Conservation (phyloP, 1,139 yeast species). For the Candida dubliniensis region DNA sequence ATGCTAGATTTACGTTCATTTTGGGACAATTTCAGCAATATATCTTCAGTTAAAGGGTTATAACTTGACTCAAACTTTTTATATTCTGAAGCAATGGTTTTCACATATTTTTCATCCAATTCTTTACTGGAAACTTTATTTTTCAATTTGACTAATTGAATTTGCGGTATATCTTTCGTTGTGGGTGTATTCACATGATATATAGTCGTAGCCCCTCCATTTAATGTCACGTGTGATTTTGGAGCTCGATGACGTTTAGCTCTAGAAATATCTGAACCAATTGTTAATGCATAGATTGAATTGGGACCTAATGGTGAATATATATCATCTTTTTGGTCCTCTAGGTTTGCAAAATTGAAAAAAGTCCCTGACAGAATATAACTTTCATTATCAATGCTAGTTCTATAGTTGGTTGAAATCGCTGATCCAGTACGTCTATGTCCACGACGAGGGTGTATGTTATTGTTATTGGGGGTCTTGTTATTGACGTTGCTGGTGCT, state of each 20-base stretch:
- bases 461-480: slow-evolving; percentile 6
- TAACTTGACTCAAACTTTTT: slow-evolving; percentile 52
- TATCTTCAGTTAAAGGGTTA: slow-evolving; percentile 48
- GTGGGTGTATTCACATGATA: slow-evolving; percentile 68
- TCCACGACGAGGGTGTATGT: slow-evolving; percentile 5
- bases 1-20: slow-evolving; percentile 7
- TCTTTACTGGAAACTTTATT: slow-evolving; percentile 50
- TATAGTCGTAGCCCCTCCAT: slow-evolving; percentile 42
- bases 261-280: slow-evolving; percentile 53
- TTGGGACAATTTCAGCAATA: slow-evolving; percentile 42
- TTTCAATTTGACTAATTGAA: slow-evolving; percentile 60
- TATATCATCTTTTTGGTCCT: slow-evolving; percentile 20
- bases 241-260: slow-evolving; percentile 33
- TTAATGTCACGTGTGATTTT: slow-evolving; percentile 36
- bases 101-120: slow-evolving; percentile 46
- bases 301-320: slow-evolving; percentile 74
- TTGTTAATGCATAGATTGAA: slow-evolving; percentile 72
- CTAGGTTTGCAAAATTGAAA: slow-evolving; percentile 26
- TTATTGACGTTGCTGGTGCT: not conserved
- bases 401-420: slow-evolving; percentile 27
- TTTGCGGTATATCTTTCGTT: slow-evolving; percentile 79
- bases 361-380: slow-evolving; percentile 33
- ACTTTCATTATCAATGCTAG: slow-evolving; percentile 40
- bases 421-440: slow-evolving; percentile 23
- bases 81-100: slow-evolving; percentile 50